Evolutionary conservation across 23 red algal genomes (phyloP).

Genomic region (Gracilaria vermiculophylla): DNA sequence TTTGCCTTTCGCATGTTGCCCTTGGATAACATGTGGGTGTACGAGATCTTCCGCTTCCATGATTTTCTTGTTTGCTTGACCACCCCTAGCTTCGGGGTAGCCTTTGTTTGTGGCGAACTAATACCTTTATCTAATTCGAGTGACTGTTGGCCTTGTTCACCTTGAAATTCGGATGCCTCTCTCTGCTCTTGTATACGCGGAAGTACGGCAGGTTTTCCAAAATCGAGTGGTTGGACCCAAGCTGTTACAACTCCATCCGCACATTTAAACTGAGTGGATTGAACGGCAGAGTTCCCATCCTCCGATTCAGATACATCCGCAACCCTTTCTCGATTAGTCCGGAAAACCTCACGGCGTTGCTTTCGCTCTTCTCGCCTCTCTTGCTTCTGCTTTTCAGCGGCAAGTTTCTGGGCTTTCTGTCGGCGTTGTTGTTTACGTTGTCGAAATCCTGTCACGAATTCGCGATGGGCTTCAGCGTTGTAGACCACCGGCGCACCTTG

Average conservation of each 20-base stretch:
- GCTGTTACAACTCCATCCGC: constrained; percentile 54
- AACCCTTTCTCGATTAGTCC: background rate
- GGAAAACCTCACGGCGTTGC: constrained; percentile 41
- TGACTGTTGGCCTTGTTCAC: background rate
- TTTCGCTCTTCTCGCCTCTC: constrained; percentile 33
- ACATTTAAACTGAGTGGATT: constrained; percentile 10
- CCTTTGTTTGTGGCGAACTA: background rate
- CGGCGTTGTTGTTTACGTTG: constrained; percentile 45
- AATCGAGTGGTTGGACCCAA: constrained; percentile 43
- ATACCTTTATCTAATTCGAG: background rate
- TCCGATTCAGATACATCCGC: background rate
- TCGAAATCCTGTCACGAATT: constrained; percentile 76
- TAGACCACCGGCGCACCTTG: constrained; percentile 51
- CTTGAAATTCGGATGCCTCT: background rate
- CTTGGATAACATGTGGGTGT: constrained; percentile 37
- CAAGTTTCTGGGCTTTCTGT: constrained; percentile 10
- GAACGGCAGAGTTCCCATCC: background rate
- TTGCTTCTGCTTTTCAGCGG: constrained; percentile 44
- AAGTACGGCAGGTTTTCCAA: background rate
- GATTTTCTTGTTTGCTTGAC: background rate
- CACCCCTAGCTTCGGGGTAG: background rate
- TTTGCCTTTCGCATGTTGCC: constrained; percentile 35
- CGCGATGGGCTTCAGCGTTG: constrained; percentile 64
- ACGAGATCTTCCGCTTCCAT: constrained; percentile 37
- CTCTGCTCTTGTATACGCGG: background rate